phyloP scores from a whole-genome alignment of 2,329 filamentous ascomycete species.

The Botryotinia narcissicola region DNA sequence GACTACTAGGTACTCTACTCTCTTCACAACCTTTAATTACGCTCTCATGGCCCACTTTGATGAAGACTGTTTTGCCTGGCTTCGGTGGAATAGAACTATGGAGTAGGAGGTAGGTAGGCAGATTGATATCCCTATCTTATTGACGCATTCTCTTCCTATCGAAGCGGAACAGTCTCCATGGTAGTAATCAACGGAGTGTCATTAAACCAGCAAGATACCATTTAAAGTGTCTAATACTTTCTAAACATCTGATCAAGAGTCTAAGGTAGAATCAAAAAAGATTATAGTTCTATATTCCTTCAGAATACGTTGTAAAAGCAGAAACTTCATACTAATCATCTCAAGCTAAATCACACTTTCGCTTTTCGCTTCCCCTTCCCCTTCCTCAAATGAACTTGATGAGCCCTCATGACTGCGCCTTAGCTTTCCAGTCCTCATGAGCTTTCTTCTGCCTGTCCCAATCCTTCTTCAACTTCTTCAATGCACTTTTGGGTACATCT shows the following conservation, averaged over 20 bases:
- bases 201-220: not conserved
- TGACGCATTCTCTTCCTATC: too few relatives aligned
- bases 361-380: not conserved
- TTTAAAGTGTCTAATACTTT: not conserved
- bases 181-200: not conserved
- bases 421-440: constrained; percentile 59
- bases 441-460: constrained; percentile 89
- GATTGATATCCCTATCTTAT: too few relatives aligned
- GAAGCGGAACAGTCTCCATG: not conserved
- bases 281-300: not conserved
- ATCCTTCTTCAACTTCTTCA: constrained; percentile 83
- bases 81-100: too few relatives aligned
- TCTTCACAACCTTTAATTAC: too few relatives aligned
- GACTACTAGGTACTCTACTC: too few relatives aligned
- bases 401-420: constrained; percentile 14
- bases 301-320: not conserved
- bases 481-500: constrained; percentile 74
- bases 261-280: not conserved
- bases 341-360: not conserved
- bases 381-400: not conserved
- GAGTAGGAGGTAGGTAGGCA: too few relatives aligned
- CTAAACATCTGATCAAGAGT: not conserved
- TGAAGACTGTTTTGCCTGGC: too few relatives aligned
- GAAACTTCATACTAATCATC: not conserved
- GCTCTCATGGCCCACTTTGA: too few relatives aligned